These are phyloP conservation scores for Saitozyma sp. DNA, from an alignment of 768 basidiomycete genomes.

Conservation along the genomic window DNA sequence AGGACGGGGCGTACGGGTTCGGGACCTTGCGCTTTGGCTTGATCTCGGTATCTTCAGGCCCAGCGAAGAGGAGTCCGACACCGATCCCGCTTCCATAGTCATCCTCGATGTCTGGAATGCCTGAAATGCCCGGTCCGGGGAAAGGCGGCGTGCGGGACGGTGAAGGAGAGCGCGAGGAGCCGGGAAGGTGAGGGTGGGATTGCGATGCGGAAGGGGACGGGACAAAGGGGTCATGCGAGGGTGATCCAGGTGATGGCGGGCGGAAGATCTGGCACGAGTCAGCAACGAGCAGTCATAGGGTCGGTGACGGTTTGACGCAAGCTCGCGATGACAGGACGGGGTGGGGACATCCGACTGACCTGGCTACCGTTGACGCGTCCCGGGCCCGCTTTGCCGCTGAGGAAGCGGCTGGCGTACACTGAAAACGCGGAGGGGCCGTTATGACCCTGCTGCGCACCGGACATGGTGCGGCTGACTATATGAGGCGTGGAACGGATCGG, in stretches of 20 bases:
- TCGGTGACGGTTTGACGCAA: background rate
- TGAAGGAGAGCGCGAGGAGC: constrained; percentile 36
- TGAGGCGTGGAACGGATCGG: too few relatives aligned
- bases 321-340: background rate
- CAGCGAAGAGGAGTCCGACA: constrained; percentile 28
- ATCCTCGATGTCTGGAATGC: constrained; percentile 36
- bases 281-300: background rate
- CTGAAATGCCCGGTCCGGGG: constrained; percentile 40
- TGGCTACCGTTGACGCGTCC: constrained; percentile 31
- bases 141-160: constrained; percentile 35
- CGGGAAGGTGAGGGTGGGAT: constrained; percentile 37
- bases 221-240: constrained; percentile 41
- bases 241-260: constrained; percentile 34
- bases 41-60: constrained; percentile 6
- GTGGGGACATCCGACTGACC: constrained; percentile 23
- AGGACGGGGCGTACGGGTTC: constrained; percentile 38
- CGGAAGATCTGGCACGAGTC: constrained; percentile 32
- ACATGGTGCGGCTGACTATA: too few relatives aligned
- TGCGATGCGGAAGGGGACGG: constrained; percentile 31
- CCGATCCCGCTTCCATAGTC: constrained; percentile 22
- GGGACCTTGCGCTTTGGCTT: constrained; percentile 12
- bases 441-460: too few relatives aligned
- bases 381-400: constrained; percentile 24
- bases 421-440: constrained; percentile 39
- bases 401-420: constrained; percentile 38